These are phyloP conservation scores for Stemphylium beticola DNA, from an alignment of 2,329 filamentous ascomycete species.

Conservation along the genomic window DNA sequence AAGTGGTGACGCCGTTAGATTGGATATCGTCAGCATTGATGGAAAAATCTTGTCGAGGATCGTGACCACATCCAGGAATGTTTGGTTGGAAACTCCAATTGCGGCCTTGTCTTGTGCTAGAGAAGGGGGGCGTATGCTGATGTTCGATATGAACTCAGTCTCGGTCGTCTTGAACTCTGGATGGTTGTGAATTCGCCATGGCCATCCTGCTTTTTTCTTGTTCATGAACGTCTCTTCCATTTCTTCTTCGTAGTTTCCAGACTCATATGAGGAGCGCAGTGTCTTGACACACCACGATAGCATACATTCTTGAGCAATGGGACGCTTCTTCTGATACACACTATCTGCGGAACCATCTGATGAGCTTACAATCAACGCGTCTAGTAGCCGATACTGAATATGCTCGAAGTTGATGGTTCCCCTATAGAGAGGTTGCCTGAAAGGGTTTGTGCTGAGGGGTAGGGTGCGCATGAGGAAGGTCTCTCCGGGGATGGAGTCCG, in stretches of 20 bases:
- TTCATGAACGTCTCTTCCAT: slow-evolving; percentile 8
- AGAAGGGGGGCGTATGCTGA: slow-evolving; percentile 12
- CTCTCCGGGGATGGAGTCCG: slow-evolving; percentile 7
- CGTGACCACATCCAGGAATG: neutral
- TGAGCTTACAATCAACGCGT: slow-evolving; percentile 19
- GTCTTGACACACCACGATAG: slow-evolving; percentile 34
- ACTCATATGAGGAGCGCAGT: slow-evolving; percentile 23
- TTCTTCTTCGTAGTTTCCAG: slow-evolving; percentile 22
- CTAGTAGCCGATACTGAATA: slow-evolving; percentile 15
- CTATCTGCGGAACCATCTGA: slow-evolving; percentile 7
- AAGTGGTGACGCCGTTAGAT: neutral
- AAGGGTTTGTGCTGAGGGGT: slow-evolving; percentile 16
- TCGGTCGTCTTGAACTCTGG: neutral
- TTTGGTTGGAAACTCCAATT: slow-evolving; percentile 15
- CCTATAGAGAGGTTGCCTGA: slow-evolving; percentile 12
- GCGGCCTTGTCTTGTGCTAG: neutral
- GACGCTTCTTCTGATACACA: slow-evolving; percentile 16
- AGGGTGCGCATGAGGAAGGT: slow-evolving; percentile 22
- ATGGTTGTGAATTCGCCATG: slow-evolving; percentile 1
- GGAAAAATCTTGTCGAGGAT: slow-evolving; percentile 21
- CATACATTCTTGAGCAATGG: slow-evolving; percentile 30
- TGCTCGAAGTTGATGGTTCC: slow-evolving; percentile 30
- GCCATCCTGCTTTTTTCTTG: slow-evolving; percentile 1
- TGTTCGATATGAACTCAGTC: slow-evolving; percentile 1
- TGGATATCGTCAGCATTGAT: slow-evolving; percentile 2